A percentile compares a stretch with the other conserved stretches of the same genome.
Conservation (phyloP, 441 rosid genomes). For the Euphorbia celastroides region DNA sequence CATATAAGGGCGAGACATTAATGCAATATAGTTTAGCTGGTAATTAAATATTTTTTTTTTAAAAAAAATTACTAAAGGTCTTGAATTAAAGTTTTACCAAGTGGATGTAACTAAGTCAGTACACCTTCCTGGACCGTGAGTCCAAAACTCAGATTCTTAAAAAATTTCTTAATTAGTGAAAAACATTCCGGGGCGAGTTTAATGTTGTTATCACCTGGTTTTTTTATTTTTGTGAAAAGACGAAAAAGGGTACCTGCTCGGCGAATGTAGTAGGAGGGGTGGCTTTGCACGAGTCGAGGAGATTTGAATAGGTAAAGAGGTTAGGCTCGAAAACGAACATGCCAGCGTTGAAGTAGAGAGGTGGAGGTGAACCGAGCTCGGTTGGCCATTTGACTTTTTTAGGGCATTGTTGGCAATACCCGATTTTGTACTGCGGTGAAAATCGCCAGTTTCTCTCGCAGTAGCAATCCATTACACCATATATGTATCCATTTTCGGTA, state of each 20-base stretch:
- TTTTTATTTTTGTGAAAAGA: too few species aligned
- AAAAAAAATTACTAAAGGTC: too few species aligned
- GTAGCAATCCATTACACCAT: constrained; percentile 73
- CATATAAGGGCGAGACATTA: too few species aligned
- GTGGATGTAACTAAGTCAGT: too few species aligned
- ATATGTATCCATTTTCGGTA: constrained; percentile 40
- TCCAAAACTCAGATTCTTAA: too few species aligned
- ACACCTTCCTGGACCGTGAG: too few species aligned
- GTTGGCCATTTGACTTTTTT: constrained; percentile 55
- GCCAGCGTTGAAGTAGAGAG: constrained; percentile 80
- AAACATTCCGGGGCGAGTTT: too few species aligned
- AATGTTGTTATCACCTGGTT: too few species aligned
- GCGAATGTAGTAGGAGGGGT: constrained; percentile 64
- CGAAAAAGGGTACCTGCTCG: constrained; percentile 45
- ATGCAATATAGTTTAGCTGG: too few species aligned
- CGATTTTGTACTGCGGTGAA: constrained; percentile 52
- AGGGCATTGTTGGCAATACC: constrained; percentile 74
- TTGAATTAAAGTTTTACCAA: too few species aligned
- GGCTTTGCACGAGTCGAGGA: constrained; percentile 38
- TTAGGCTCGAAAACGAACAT: constrained; percentile 65
- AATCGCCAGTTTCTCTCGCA: constrained; percentile 56
- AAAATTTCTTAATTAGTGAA: too few species aligned
- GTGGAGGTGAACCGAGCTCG: constrained; percentile 49
- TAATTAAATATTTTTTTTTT: too few species aligned
- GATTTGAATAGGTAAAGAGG: constrained; percentile 34